A percentile compares a stretch with the other conserved stretches of the same genome.
These are phyloP conservation scores for Globisporangium nunn DNA, from an alignment of 352 stramenopile species.

Conservation along the genomic window DNA sequence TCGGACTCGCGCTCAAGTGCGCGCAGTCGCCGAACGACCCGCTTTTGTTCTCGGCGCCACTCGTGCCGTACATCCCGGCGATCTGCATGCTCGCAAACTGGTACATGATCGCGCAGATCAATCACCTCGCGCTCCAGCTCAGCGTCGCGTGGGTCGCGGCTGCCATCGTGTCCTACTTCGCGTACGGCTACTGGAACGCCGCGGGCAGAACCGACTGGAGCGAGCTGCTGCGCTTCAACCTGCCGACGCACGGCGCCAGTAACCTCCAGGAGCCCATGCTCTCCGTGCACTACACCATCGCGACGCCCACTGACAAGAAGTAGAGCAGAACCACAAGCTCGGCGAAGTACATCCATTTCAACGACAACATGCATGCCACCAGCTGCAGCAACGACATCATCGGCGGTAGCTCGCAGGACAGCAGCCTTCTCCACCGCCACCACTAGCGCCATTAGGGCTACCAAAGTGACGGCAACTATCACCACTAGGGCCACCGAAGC, in stretches of 20 bases:
- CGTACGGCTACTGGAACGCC: constrained; percentile 40
- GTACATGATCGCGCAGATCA: constrained; percentile 58
- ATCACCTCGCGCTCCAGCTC: constrained; percentile 23
- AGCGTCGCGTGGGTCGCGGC: constrained; percentile 37
- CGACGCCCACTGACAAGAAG: background rate
- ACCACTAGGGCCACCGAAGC: too few species aligned
- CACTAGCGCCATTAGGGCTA: background rate
- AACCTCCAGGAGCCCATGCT: constrained; percentile 29
- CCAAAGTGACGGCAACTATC: too few species aligned
- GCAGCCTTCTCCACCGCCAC: background rate
- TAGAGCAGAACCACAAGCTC: background rate
- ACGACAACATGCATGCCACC: background rate
- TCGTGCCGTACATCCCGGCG: constrained; percentile 50
- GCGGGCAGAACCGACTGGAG: constrained; percentile 37
- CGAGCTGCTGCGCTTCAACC: constrained; percentile 24
- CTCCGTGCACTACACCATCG: constrained; percentile 8
- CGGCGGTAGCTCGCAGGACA: background rate
- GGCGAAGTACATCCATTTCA: background rate
- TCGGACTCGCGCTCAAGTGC: constrained; percentile 40
- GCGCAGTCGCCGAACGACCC: constrained; percentile 24
- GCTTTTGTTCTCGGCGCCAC: constrained; percentile 32
- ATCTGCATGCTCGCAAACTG: constrained; percentile 55
- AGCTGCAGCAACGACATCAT: background rate
- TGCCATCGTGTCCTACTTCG: constrained; percentile 51
- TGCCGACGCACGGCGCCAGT: constrained; percentile 19